Evolutionary conservation across 2,329 filamentous ascomycete species (phyloP).

Genomic region (Cordyceps fumosorosea): DNA sequence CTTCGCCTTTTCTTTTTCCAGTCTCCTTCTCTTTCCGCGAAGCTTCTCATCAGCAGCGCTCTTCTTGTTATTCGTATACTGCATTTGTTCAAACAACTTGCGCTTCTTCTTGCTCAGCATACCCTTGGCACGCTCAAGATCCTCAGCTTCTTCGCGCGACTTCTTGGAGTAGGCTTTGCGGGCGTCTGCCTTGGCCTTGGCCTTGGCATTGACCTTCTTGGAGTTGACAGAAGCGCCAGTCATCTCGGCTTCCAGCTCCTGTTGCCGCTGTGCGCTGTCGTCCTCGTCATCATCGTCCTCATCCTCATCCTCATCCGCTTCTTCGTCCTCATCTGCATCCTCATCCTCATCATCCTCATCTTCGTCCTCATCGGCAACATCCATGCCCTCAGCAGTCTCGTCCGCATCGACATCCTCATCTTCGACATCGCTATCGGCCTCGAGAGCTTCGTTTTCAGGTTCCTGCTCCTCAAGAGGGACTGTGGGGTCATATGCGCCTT

Average conservation of each 20-base stretch:
- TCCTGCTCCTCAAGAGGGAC: conserved; percentile 81
- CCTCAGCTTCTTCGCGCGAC: conserved; percentile 71
- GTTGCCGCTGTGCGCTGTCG: conserved; percentile 69
- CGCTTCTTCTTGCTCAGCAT: conserved; percentile 98
- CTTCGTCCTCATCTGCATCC: conserved; percentile 37
- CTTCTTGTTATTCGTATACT: conserved; percentile 90
- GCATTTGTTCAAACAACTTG: conserved; percentile 96
- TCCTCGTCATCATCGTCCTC: conserved; percentile 44
- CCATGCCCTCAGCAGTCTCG: conserved; percentile 30
- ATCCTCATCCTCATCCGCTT: conserved; percentile 29
- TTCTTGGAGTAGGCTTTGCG: conserved; percentile 64
- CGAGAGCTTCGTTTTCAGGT: conserved; percentile 75
- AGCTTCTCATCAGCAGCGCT: conserved; percentile 84
- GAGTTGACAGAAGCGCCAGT: conserved; percentile 57
- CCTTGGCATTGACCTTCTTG: conserved; percentile 41
- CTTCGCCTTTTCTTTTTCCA: conserved; percentile 61
- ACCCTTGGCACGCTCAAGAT: conserved; percentile 87
- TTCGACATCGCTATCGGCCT: conserved; percentile 50
- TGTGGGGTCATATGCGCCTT: conserved; percentile 88
- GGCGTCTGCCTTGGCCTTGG: conserved; percentile 61
- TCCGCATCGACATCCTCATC: conserved; percentile 39
- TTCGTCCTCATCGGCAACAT: conserved; percentile 39
- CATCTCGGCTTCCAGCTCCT: conserved; percentile 88
- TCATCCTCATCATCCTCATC: conserved; percentile 42
- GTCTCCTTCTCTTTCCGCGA: conserved; percentile 80